Conservation (phyloP, 106 monocot species). For the Dendrobium nobile region DNA sequence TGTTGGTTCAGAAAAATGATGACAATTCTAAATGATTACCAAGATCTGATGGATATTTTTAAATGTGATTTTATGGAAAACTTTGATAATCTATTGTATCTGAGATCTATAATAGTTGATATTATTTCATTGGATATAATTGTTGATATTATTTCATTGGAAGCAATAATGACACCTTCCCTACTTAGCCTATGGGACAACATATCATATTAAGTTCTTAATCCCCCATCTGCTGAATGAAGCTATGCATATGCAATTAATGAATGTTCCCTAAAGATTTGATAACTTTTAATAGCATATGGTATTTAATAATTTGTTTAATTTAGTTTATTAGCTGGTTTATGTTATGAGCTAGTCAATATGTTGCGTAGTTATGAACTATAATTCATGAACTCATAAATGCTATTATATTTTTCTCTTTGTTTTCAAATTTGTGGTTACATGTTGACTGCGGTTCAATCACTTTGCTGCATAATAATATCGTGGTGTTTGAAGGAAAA, state of each 20-base stretch:
- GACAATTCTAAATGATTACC: slow-evolving; percentile 1
- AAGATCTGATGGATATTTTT: not conserved
- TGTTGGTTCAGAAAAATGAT: not conserved
- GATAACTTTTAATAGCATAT: not conserved
- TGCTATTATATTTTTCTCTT: not conserved
- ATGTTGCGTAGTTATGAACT: not conserved
- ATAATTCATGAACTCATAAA: not conserved
- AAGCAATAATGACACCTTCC: not conserved
- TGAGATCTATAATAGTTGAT: not conserved
- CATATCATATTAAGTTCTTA: not conserved
- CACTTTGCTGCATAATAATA: not conserved
- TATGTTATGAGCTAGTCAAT: not conserved
- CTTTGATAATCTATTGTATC: not conserved
- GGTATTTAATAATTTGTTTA: not conserved
- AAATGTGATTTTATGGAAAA: not conserved
- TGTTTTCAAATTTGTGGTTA: not conserved
- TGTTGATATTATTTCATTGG: not conserved
- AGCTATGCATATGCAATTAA: not conserved
- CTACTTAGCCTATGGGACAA: not conserved
- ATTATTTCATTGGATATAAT: not conserved
- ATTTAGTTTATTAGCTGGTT: not conserved
- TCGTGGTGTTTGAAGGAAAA: not conserved
- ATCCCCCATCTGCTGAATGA: not conserved
- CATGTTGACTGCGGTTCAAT: not conserved
- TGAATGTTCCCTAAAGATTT: not conserved